phyloP scores from a whole-genome alignment of 306 rosid genomes.

The Senna siamea region DNA sequence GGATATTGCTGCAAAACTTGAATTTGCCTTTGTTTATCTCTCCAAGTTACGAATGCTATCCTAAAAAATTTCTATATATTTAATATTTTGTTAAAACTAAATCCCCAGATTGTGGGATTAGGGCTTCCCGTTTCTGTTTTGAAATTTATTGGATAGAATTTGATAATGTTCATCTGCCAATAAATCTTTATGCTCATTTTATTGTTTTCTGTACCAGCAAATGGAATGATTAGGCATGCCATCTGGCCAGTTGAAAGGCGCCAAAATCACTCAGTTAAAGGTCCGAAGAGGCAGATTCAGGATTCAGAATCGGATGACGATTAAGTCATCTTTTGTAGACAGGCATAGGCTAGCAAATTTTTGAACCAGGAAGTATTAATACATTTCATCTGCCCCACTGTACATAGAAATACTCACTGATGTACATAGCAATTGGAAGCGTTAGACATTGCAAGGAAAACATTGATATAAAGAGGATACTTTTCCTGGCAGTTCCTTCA shows the following conservation, averaged over 20 bases:
- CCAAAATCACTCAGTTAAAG: slow-evolving; percentile 19
- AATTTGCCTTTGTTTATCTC: background rate
- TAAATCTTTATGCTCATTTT: background rate
- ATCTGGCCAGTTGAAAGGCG: slow-evolving; percentile 40
- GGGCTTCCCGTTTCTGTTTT: background rate
- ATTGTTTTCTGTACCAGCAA: slow-evolving; percentile 40
- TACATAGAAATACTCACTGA: background rate
- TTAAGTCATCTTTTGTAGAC: slow-evolving; percentile 7
- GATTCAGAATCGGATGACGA: slow-evolving; percentile 47
- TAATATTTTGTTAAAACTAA: slow-evolving; percentile 4
- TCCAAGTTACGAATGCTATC: background rate
- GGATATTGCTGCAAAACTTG: background rate
- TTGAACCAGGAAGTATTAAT: background rate
- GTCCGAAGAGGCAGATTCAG: slow-evolving; percentile 31
- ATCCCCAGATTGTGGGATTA: background rate
- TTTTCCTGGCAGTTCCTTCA: no score
- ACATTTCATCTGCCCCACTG: background rate
- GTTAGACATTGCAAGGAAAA: background rate
- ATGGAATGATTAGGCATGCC: slow-evolving; percentile 36
- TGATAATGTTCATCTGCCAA: background rate
- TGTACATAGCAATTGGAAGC: background rate
- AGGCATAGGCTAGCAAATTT: background rate
- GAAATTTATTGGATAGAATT: background rate
- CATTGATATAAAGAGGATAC: no score
- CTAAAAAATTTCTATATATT: background rate